Percentiles rank a stretch among this genome's conserved stretches.
Conservation (phyloP, 1,139 yeast species). For the Candida freyschussii region DNA sequence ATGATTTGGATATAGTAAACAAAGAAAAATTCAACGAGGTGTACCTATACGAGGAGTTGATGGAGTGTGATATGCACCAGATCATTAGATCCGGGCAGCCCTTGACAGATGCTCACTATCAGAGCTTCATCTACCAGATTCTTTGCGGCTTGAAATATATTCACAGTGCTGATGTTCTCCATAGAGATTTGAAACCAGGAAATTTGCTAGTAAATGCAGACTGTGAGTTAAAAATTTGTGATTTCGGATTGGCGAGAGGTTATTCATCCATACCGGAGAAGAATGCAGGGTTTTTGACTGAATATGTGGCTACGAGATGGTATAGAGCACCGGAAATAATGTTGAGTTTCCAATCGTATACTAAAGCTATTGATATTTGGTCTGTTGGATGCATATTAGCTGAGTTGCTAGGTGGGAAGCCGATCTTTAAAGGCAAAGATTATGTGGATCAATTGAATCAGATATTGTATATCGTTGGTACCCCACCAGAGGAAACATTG, state of each 20-base stretch:
- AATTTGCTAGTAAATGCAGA: slow-evolving; percentile 91
- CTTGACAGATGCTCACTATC: slow-evolving; percentile 91
- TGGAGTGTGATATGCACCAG: slow-evolving; percentile 99
- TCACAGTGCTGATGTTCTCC: slow-evolving; percentile 93
- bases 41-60: slow-evolving; percentile 86
- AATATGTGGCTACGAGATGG: slow-evolving; percentile 97
- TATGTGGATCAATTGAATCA: slow-evolving; percentile 94
- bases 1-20: slow-evolving; percentile 86
- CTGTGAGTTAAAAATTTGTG: slow-evolving; percentile 94
- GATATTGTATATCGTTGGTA: slow-evolving; percentile 79
- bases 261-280: slow-evolving; percentile 78
- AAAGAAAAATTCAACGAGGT: slow-evolving; percentile 83
- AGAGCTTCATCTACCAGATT: slow-evolving; percentile 86
- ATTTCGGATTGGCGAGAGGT: slow-evolving; percentile 96
- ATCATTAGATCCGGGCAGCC: slow-evolving; percentile 93
- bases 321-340: slow-evolving; percentile 97
- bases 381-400: slow-evolving; percentile 96
- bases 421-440: slow-evolving; percentile 90
- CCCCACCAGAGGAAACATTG: slow-evolving; percentile 82
- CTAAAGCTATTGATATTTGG: slow-evolving; percentile 96
- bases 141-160: slow-evolving; percentile 90
- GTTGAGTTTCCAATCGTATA: slow-evolving; percentile 87
- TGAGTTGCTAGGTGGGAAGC: slow-evolving; percentile 86
- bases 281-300: slow-evolving; percentile 89
- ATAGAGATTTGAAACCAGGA: slow-evolving; percentile 93